Evolutionary conservation across 2,329 filamentous ascomycete genomes (phyloP).

Genomic region (Claviceps citrina): DNA sequence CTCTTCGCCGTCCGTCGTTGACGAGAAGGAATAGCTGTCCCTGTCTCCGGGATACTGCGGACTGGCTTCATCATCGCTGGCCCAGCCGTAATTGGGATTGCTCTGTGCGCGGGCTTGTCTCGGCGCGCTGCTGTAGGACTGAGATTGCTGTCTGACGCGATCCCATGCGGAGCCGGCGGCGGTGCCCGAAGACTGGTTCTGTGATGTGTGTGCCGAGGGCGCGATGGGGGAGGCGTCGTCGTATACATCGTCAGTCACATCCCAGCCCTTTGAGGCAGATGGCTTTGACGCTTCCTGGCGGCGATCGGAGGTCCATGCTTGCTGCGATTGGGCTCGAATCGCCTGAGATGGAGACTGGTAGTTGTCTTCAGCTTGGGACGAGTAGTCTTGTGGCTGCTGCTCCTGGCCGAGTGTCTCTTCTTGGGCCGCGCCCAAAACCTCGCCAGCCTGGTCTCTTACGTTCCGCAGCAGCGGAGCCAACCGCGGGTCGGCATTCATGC

Average conservation of each 20-base stretch:
- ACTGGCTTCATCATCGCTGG: conserved; percentile 13
- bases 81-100: conserved; percentile 7
- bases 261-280: conserved; percentile 11
- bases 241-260: conserved; percentile 12
- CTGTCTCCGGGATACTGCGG: conserved; percentile 7
- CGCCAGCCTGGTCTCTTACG: conserved; percentile 8
- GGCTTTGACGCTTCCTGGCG: conserved; percentile 6
- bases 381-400: conserved; percentile 6
- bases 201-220: conserved; percentile 14
- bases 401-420: conserved; percentile 5
- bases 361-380: conserved; percentile 3
- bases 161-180: conserved; percentile 28
- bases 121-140: conserved; percentile 15
- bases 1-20: conserved; percentile 21
- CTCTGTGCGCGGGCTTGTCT: conserved; percentile 8
- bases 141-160: conserved; percentile 25
- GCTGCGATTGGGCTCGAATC: conserved; percentile 4
- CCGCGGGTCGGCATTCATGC: conserved; percentile 16
- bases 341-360: conserved; percentile 2
- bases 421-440: conserved; percentile 6
- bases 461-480: conserved; percentile 12
- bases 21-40: conserved; percentile 21
- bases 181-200: conserved; percentile 8
- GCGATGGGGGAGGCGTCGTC: conserved; percentile 32
- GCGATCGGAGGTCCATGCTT: conserved; percentile 8